A percentile compares a stretch with the other conserved stretches of the same genome.
Evolutionary conservation across 148 eudicot species (phyloP).

Genomic region (Cornus kousa): DNA sequence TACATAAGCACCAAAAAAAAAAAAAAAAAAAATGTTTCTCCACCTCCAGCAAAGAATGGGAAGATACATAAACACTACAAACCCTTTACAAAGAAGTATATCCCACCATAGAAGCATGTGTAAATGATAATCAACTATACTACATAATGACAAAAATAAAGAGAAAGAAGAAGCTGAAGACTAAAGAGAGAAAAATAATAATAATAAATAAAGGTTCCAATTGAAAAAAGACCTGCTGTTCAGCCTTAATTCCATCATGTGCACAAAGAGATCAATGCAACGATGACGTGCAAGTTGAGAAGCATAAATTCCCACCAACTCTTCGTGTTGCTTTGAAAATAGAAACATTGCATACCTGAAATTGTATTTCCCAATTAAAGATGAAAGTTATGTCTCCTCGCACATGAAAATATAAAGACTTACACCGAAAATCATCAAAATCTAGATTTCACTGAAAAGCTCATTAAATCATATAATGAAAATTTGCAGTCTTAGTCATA

Average conservation of each 20-base stretch:
- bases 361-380: background rate
- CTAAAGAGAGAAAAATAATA: background rate
- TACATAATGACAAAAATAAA: background rate
- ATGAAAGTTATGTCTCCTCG: background rate
- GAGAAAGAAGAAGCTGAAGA: background rate
- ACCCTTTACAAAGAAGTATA: background rate
- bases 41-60: background rate
- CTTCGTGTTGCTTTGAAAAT: conserved; percentile 83
- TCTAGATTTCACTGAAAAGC: background rate
- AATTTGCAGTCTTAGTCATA: background rate
- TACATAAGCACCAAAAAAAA: background rate
- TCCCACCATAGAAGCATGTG: background rate
- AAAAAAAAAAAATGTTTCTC: background rate
- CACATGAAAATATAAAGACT: background rate
- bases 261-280: conserved; percentile 92
- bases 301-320: conserved; percentile 92
- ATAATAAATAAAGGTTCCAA: background rate
- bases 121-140: background rate
- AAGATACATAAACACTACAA: background rate
- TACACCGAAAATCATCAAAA: background rate
- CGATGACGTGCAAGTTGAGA: conserved; percentile 91
- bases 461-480: conserved; percentile 5
- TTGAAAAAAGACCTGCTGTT: conserved; percentile 58
- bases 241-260: conserved; percentile 96
- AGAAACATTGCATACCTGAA: conserved; percentile 88